Evolutionary conservation across 2,329 filamentous ascomycete genomes (phyloP).

Genomic region (Nakataea oryzae): DNA sequence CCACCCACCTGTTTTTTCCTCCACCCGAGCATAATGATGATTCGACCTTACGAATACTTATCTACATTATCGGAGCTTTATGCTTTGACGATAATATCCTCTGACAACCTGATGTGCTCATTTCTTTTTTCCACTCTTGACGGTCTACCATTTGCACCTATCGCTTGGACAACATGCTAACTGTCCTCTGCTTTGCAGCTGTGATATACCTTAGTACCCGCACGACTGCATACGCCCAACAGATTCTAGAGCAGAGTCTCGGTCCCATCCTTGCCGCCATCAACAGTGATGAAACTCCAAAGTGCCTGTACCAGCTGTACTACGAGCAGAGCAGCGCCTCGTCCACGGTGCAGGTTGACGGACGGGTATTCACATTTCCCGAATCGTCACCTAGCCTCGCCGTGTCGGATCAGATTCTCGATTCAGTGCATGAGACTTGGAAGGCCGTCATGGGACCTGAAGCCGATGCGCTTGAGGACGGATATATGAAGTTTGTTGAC

Average conservation of each 20-base stretch:
- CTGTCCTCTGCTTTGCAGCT: constrained; percentile 10
- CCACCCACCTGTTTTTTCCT: neutral
- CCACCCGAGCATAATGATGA: constrained; percentile 59
- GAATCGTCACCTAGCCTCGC: constrained; percentile 53
- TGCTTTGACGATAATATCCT: constrained; percentile 75
- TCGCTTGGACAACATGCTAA: constrained; percentile 14
- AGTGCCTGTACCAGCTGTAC: constrained; percentile 38
- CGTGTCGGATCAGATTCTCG: constrained; percentile 62
- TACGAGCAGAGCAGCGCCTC: constrained; percentile 39
- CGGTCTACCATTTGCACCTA: constrained; percentile 6
- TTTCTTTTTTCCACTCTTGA: constrained; percentile 16
- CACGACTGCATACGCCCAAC: constrained; percentile 19
- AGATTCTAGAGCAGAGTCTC: constrained; percentile 29
- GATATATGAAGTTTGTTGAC: constrained; percentile 73
- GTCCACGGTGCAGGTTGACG: constrained; percentile 19
- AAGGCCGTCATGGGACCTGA: constrained; percentile 44
- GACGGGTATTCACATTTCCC: constrained; percentile 44
- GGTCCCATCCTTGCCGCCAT: constrained; percentile 25
- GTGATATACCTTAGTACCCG: constrained; percentile 29
- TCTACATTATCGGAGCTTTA: constrained; percentile 98
- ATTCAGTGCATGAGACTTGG: constrained; percentile 63
- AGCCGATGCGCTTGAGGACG: constrained; percentile 25
- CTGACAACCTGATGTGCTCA: constrained; percentile 71
- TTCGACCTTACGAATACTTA: constrained; percentile 79
- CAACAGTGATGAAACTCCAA: constrained; percentile 8